Base-by-base conservation (phyloP, 2,329 filamentous ascomycete species). In the Colletotrichum tropicale region DNA sequence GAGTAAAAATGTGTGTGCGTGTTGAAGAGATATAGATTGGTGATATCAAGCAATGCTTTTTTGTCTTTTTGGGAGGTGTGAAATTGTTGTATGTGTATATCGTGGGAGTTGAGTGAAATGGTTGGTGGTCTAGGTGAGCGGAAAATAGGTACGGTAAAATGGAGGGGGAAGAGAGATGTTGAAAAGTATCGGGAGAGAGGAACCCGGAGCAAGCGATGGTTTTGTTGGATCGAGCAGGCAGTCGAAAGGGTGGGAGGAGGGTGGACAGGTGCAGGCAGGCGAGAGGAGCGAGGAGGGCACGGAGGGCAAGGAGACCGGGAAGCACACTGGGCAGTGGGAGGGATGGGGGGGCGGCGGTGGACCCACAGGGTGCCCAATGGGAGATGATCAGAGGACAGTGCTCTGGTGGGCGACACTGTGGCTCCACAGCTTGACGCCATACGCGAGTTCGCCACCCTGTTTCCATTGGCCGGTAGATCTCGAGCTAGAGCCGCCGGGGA, bases 341-440 rank as follows among this genome's bases (percentile, higher is more conserved):
- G 73, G 56, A 70, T 64, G 61, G 38, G 32, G 70, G 30, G 61
- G 71, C 64, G 38, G 38, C 24, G 56, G 64, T 67, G 66, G 76
- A 36, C 38, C 66, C 74, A 66, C 60, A 18, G 24, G n/a, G n/a
- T 36, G 60, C 60, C 76, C 76, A 78, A 78, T 78, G 71, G 61
- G 34, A 65, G 60, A 66, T 62, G 66, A 67, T 65, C 43, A 55
- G 15, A 65, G 32, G 66, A 77, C 75, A 77, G 75, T 77, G 73
- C 36, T 16, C 6, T 12, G 4, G 21, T 1, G 4, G 15, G 2
- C 6, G 34, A 36, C 60, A 77, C 76, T 76, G 76, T 77, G 32
- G 10, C 18, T 12, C 75, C 76, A 67, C 68, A 52, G 26, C 71
- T 78, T 75, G 75, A 78, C 76, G 76, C 76, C 75, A 77, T 78